Evolutionary conservation across 1,139 yeast species (phyloP).

Genomic region (Suhomyces ambrosiae): DNA sequence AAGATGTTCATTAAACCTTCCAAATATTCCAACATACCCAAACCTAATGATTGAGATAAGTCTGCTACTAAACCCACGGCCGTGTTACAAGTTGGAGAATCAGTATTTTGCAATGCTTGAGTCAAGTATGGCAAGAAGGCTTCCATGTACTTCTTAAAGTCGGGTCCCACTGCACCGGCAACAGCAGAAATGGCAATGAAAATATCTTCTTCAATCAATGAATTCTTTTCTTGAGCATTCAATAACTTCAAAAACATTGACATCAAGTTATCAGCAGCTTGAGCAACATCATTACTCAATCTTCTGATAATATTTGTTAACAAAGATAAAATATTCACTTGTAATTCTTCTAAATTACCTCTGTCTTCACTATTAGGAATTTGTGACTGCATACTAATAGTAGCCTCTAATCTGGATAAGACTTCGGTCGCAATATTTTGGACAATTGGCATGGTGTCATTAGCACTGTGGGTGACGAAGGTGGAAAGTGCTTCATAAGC

Average conservation of each 20-base stretch:
- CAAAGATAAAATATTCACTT: constrained; percentile 81
- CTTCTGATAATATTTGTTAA: constrained; percentile 88
- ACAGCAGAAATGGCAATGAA: constrained; percentile 90
- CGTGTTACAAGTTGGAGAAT: constrained; percentile 78
- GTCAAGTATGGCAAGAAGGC: constrained; percentile 81
- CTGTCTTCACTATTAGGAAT: constrained; percentile 67
- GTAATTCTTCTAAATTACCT: constrained; percentile 83
- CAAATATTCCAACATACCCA: constrained; percentile 59
- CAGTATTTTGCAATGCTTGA: constrained; percentile 77
- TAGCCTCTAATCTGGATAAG: constrained; percentile 68
- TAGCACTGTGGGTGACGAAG: constrained; percentile 73
- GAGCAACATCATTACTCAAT: constrained; percentile 62
- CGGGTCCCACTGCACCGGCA: constrained; percentile 73
- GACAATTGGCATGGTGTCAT: constrained; percentile 68
- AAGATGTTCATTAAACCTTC: constrained; percentile 80
- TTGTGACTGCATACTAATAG: constrained; percentile 57
- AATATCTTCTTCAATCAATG: constrained; percentile 90
- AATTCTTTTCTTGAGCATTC: constrained; percentile 61
- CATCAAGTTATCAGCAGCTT: constrained; percentile 86
- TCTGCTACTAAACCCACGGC: constrained; percentile 98
- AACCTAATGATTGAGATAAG: constrained; percentile 87
- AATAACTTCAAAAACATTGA: constrained; percentile 72
- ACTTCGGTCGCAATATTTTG: constrained; percentile 75
- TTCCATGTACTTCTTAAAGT: constrained; percentile 75
- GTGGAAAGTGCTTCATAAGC: constrained; percentile 92